These are phyloP conservation scores for Nicotiana benthamiana DNA, from an alignment of 257 asterid species.

Conservation along the genomic window DNA sequence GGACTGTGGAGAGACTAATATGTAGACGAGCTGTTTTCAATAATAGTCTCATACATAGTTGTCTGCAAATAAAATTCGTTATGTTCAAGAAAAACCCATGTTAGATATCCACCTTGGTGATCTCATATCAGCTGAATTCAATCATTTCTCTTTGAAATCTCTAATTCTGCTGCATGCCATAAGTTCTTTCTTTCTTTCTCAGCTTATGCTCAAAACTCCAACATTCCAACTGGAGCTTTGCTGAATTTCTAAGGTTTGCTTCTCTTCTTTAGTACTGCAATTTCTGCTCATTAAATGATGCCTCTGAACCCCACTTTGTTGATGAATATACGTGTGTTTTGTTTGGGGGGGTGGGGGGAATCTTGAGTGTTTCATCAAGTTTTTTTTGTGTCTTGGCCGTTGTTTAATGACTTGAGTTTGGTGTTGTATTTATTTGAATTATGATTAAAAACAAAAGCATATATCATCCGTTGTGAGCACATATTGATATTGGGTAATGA, in stretches of 20 bases:
- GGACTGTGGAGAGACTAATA: too few species aligned
- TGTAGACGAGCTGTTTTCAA: too few species aligned
- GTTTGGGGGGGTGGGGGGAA: too few species aligned
- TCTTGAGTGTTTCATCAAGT: too few species aligned
- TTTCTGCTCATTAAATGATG: not conserved
- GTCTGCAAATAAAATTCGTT: slow-evolving; percentile 22
- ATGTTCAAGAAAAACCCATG: slow-evolving; percentile 28
- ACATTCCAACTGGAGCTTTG: slow-evolving; percentile 2
- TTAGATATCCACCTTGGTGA: slow-evolving; percentile 32
- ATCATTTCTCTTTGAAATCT: slow-evolving; percentile 37
- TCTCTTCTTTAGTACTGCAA: not conserved
- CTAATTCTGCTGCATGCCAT: slow-evolving; percentile 5
- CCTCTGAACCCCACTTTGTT: too few species aligned
- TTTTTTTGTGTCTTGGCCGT: not conserved
- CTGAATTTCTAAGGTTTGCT: not conserved
- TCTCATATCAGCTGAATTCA: slow-evolving; percentile 29
- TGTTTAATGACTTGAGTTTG: not conserved
- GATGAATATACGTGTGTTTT: too few species aligned
- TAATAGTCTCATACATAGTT: too few species aligned
- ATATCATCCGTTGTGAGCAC: not conserved
- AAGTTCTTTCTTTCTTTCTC: not conserved
- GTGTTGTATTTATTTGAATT: not conserved
- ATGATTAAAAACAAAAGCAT: not conserved
- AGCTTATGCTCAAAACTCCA: not conserved
- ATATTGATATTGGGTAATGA: not conserved